Percentiles rank a stretch among this genome's conserved stretches.
Conservation (phyloP, 2,329 filamentous ascomycete species). For the Fusarium phyllophilum region DNA sequence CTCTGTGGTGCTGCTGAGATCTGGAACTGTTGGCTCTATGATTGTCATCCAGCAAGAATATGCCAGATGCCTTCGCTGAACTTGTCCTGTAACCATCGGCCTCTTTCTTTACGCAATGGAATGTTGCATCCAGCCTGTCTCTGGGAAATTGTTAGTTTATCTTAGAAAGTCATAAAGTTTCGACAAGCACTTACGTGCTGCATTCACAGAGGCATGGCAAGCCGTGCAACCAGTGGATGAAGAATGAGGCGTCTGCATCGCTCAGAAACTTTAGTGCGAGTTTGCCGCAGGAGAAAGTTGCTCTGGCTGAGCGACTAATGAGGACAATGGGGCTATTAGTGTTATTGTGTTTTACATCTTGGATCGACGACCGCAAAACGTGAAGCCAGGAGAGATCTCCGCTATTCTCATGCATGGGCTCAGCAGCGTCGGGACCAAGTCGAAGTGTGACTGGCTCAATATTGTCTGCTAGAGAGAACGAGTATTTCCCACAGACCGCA, state of each 20-base stretch:
- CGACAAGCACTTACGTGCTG: constrained; percentile 23
- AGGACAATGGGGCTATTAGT: constrained; percentile 29
- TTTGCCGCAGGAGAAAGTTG: not conserved
- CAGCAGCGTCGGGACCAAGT: constrained; percentile 10
- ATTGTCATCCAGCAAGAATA: not conserved
- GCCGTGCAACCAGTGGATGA: constrained; percentile 32
- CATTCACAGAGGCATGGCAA: not conserved
- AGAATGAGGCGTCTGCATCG: constrained; percentile 2
- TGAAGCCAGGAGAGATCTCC: constrained; percentile 36
- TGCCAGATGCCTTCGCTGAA: not conserved
- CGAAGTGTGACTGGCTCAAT: constrained; percentile 1
- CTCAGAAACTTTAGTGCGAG: constrained; percentile 39
- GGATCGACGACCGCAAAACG: constrained; percentile 28
- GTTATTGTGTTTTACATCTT: constrained; percentile 19
- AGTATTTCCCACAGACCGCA: constrained; percentile 41
- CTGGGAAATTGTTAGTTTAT: constrained; percentile 25
- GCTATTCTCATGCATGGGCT: not conserved
- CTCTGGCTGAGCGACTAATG: constrained; percentile 36
- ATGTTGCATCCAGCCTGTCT: constrained; percentile 9
- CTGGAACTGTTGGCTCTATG: not conserved
- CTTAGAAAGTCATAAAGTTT: too few species aligned
- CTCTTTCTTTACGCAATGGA: not conserved
- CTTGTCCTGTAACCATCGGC: not conserved
- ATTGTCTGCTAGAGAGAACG: not conserved
- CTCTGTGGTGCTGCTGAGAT: not conserved